phyloP scores from a whole-genome alignment of 2,329 filamentous ascomycete genomes.

The Cercospora sesami region DNA sequence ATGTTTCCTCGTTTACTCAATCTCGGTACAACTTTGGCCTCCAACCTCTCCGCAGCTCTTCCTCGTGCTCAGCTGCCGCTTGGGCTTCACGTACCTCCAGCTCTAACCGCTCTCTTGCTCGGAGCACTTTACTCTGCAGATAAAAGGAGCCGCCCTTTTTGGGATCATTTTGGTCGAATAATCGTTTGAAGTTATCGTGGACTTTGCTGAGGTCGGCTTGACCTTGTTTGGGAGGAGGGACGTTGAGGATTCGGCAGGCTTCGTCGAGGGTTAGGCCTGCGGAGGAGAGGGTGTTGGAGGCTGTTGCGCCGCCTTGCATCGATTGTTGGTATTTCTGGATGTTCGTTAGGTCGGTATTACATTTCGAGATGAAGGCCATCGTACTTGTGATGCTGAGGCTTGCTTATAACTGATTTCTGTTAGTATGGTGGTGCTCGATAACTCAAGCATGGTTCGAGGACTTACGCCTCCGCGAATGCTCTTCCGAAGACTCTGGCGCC shows the following conservation, averaged over 20 bases:
- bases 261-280: constrained; percentile 89
- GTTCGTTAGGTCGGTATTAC: constrained; percentile 44
- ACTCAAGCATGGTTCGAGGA: constrained; percentile 1
- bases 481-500: constrained; percentile 89
- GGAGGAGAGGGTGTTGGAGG: constrained; percentile 58
- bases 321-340: constrained; percentile 49
- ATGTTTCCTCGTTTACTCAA: constrained; percentile 42
- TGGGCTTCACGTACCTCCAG: constrained; percentile 73
- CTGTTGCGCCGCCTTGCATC: constrained; percentile 26
- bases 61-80: constrained; percentile 71
- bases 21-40: constrained; percentile 96
- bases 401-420: constrained; percentile 67
- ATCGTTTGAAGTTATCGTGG: constrained; percentile 83
- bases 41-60: constrained; percentile 81
- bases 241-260: constrained; percentile 95
- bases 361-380: not conserved
- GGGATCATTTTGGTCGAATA: constrained; percentile 93
- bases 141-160: constrained; percentile 97
- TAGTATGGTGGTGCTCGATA: constrained; percentile 2
- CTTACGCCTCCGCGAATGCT: constrained; percentile 77
- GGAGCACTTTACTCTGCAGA: constrained; percentile 91
- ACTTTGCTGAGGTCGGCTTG: constrained; percentile 77
- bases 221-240: constrained; percentile 79
- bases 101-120: constrained; percentile 90
- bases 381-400: constrained; percentile 69